phyloP scores from a whole-genome alignment of 805 yeast species.

The Clavispora vitiphila region DNA sequence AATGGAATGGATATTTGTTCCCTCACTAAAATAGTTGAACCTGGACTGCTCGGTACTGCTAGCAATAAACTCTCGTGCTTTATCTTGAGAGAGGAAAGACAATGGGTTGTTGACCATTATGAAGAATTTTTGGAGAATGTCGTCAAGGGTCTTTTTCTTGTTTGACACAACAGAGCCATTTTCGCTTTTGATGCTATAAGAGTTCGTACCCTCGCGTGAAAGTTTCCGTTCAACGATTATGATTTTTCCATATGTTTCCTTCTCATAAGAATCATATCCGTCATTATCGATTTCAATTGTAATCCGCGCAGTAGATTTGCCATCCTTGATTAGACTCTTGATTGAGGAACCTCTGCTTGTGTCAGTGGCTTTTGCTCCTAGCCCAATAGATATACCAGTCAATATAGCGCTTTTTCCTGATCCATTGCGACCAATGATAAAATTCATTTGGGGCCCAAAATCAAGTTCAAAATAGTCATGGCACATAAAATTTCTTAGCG shows the following conservation, averaged over 20 bases:
- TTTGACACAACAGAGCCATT: conserved; percentile 50
- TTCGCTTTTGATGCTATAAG: conserved; percentile 53
- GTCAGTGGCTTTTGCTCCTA: conserved; percentile 83
- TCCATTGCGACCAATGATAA: conserved; percentile 87
- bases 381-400: conserved; percentile 80
- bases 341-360: conserved; percentile 80
- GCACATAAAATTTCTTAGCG: conserved; percentile 79
- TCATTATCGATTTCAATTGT: conserved; percentile 59
- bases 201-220: conserved; percentile 44
- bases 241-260: conserved; percentile 59
- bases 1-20: conserved; percentile 70
- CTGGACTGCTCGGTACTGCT: conserved; percentile 68
- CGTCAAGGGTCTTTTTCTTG: conserved; percentile 61
- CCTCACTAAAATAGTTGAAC: conserved; percentile 73
- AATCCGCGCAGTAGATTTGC: conserved; percentile 63
- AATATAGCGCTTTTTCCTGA: conserved; percentile 86
- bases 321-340: conserved; percentile 70
- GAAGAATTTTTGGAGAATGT: conserved; percentile 63
- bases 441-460: conserved; percentile 76
- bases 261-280: conserved; percentile 62
- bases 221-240: conserved; percentile 69
- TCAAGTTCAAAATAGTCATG: conserved; percentile 74
- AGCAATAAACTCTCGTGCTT: conserved; percentile 84
- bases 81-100: conserved; percentile 89
- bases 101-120: conserved; percentile 86